Conservation (phyloP, 2,329 filamentous ascomycete species). For the Pyrenophora tritici-repentis region DNA sequence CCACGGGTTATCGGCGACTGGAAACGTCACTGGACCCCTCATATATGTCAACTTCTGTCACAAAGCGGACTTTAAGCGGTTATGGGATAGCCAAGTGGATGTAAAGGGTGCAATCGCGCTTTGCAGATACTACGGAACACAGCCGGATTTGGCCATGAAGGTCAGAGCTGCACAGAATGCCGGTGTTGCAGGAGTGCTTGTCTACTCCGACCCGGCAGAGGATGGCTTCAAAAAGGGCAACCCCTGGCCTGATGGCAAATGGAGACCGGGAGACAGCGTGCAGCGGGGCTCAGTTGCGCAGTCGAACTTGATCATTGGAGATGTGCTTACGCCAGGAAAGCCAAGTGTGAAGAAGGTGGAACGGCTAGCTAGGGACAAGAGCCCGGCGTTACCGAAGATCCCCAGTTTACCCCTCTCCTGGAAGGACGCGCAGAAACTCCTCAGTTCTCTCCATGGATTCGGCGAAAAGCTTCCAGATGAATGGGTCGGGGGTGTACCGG, state of each 20-base stretch:
- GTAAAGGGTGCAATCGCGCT: slow-evolving; percentile 81
- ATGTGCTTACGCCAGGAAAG: slow-evolving; percentile 89
- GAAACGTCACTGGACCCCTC: slow-evolving; percentile 82
- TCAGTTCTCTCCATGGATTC: slow-evolving; percentile 75
- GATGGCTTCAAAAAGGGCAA: slow-evolving; percentile 78
- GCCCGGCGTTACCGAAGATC: slow-evolving; percentile 75
- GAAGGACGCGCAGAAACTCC: slow-evolving; percentile 81
- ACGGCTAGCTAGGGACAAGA: slow-evolving; percentile 71
- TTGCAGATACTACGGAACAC: slow-evolving; percentile 77
- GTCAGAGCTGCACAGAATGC: slow-evolving; percentile 87
- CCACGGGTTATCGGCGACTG: slow-evolving; percentile 85
- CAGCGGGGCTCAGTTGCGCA: slow-evolving; percentile 81
- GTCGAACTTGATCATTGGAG: slow-evolving; percentile 82
- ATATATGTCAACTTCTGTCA: slow-evolving; percentile 94
- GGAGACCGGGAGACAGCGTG: slow-evolving; percentile 79
- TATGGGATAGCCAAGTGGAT: slow-evolving; percentile 73
- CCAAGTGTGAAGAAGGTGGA: slow-evolving; percentile 70
- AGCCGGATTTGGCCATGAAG: slow-evolving; percentile 76
- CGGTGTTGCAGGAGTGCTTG: slow-evolving; percentile 84
- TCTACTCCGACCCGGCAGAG: slow-evolving; percentile 88
- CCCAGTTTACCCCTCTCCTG: slow-evolving; percentile 89
- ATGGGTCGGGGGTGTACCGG: slow-evolving; percentile 79
- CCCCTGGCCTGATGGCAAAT: slow-evolving; percentile 76
- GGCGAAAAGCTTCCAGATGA: slow-evolving; percentile 70
- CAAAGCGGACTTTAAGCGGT: slow-evolving; percentile 75